These are phyloP conservation scores for Coleophoma eucalyptorum DNA, from an alignment of 2,329 filamentous ascomycete genomes.

Conservation along the genomic window DNA sequence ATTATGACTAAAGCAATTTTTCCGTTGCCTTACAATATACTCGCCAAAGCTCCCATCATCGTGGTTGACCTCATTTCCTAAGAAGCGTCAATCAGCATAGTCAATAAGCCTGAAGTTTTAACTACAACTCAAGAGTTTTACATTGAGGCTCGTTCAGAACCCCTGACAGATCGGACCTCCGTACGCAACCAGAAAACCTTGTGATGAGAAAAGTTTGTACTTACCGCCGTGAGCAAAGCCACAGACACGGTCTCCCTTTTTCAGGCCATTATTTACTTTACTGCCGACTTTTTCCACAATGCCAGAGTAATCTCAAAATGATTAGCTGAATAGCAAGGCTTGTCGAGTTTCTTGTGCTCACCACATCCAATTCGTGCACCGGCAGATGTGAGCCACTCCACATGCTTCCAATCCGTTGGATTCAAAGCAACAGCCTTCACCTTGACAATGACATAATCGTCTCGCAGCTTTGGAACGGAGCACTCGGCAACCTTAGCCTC, in stretches of 20 bases:
- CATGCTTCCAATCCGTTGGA: conserved; percentile 28
- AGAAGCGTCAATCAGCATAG: too few species aligned
- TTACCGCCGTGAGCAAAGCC: conserved; percentile 34
- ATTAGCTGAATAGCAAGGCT: neutral
- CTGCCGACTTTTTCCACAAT: conserved; percentile 41
- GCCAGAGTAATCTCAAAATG: conserved; percentile 38
- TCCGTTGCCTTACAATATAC: conserved; percentile 7
- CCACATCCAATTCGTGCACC: conserved; percentile 30
- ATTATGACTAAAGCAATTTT: neutral
- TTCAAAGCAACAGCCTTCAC: conserved; percentile 25
- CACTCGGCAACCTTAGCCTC: conserved; percentile 16
- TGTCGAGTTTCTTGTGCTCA: neutral
- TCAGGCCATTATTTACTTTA: conserved; percentile 36
- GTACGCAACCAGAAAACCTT: too few species aligned
- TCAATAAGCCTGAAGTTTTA: too few species aligned
- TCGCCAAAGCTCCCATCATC: conserved; percentile 37
- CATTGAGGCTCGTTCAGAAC: too few species aligned
- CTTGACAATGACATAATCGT: conserved; percentile 26
- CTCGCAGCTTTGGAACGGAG: conserved; percentile 21
- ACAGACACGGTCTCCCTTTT: conserved; percentile 43
- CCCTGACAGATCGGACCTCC: too few species aligned
- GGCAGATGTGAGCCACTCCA: conserved; percentile 15
- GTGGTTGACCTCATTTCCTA: conserved; percentile 28
- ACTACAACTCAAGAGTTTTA: too few species aligned
- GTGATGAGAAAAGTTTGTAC: neutral